Evolutionary conservation across 1,284 basidiomycete genomes (phyloP), one percentile per base, ranked within the genome.

Genomic region (Austropuccinia psidii): DNA sequence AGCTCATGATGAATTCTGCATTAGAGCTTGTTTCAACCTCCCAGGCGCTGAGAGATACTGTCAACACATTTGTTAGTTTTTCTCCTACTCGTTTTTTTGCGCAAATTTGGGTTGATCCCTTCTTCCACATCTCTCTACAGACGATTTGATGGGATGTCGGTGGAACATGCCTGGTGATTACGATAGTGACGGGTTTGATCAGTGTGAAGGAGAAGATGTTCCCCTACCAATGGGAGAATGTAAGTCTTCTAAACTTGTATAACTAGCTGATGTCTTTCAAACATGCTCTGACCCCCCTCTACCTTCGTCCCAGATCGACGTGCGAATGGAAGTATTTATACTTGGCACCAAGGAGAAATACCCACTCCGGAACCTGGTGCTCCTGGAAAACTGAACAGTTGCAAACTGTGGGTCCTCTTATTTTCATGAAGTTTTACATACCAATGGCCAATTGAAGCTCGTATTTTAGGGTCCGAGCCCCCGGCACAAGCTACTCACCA

Each of bases 121-220:
- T 43, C 27, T 19, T 21, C n/a, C 29, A n/a, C 27, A 35, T 5
- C 13, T 19, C 35, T 9, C 27, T 31, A 11, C 19, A 73, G 70
- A 73, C 55, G 70, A 73, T 43, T 24, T 73, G 24, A 61, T 64
- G 60, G 70, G 70, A 54, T 54, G 70, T 57, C 49, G 41, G 29
- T 73, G 70, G 70, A 73, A 73, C 58, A 73, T 73, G 31, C 70
- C 70, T 29, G 70, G 70, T n/a, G 54, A 73, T 50, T 73, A 64
- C 31, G 60, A 73, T 35, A 47, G 58, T 11, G 4, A 31, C n/a
- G 45, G 47, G 21, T 73, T 73, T 39, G 60, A 73, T 41, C 13
- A 62, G 39, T 73, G 70, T 33, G 60, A 73, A 17, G 70, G 60
- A 45, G 60, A 64, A 13, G 60, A 73, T 47, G 58, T 64, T 13